Evolutionary conservation across 495 filamentous ascomycete genomes (phyloP).

Genomic region (Aspergillus leporis): DNA sequence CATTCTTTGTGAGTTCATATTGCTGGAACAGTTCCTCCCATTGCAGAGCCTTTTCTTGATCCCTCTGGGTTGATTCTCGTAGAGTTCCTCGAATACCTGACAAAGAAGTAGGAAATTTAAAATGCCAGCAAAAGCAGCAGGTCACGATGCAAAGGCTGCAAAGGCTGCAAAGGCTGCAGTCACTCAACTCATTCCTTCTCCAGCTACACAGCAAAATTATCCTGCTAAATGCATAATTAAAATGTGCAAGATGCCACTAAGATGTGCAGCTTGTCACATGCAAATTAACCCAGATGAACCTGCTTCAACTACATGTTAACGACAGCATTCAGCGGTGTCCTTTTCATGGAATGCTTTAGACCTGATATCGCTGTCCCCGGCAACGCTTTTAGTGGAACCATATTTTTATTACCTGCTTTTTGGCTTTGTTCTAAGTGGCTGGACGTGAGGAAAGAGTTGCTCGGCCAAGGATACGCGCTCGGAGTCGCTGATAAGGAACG

Average conservation of each 20-base stretch:
- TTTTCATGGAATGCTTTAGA: not conserved
- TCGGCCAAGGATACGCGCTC: slow-evolving; percentile 1
- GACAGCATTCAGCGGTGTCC: not conserved
- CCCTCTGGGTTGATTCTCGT: not conserved
- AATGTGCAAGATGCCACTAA: not conserved
- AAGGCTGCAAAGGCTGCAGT: not conserved
- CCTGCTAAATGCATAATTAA: not conserved
- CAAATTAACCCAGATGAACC: not conserved
- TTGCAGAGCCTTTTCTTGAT: not conserved
- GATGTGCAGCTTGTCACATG: not conserved
- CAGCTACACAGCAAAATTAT: not conserved
- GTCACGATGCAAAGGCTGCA: no score
- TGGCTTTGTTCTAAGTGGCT: not conserved
- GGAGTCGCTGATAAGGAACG: slow-evolving; percentile 5
- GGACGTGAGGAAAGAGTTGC: not conserved
- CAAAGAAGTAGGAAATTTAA: not conserved
- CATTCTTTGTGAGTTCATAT: not conserved
- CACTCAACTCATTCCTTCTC: not conserved
- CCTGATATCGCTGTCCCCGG: no score
- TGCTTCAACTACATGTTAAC: not conserved
- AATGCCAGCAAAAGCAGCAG: not conserved
- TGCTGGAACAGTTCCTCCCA: not conserved
- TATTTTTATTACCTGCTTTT: no score
- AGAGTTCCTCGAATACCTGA: not conserved
- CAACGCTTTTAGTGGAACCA: no score